Evolutionary conservation across 2,329 filamentous ascomycete species (phyloP), one percentile per base, ranked within the genome.

Genomic region (Gliomastix tumulicola): DNA sequence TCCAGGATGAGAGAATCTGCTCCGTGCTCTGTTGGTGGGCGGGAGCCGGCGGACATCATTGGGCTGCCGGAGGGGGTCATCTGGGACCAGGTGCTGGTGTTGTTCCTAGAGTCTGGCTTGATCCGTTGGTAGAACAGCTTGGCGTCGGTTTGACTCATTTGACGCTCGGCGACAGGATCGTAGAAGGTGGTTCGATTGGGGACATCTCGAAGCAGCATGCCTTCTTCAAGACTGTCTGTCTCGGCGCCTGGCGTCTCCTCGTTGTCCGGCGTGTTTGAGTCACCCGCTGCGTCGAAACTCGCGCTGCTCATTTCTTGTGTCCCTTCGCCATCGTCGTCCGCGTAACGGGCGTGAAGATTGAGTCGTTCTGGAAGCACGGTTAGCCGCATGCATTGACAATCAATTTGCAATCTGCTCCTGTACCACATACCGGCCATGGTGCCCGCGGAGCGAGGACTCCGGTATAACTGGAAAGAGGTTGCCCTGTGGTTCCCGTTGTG

Each of bases 41-140:
- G 53, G 40, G 60, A 61, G 11, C 52, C 54, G 21, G 60, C 54
- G 27, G 50, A 39, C 25, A 70, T 58, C 33, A 63, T 45, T 11
- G 73, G 71, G 41, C 72, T 76, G 12, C 58, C 63, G 16, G 63
- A 60, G 9, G 68, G 65, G 11, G 66, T 68, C 28, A 54, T 45
- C 34, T 69, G 65, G 36, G 55, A 57, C 55, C 61, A 66, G 39
- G 47, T 55, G 40, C 48, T 58, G 41, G 46, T 55, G 39, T 49
- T 57, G 40, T 47, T 59, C 39, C 49, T 53, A 34, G 46, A 47
- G 49, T 57, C 69, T 46, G 51, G 53, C 59, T 88, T 85, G 60
- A 87, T 88, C 46, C 86, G 76, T 63, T 96, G 90, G 59, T 95
- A 98, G 65, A 97, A 94, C 44, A 96, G 74, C 61, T 95, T 97